Base-by-base conservation (phyloP, 345 rosid genomes). In the Lagerstroemia speciosa region DNA sequence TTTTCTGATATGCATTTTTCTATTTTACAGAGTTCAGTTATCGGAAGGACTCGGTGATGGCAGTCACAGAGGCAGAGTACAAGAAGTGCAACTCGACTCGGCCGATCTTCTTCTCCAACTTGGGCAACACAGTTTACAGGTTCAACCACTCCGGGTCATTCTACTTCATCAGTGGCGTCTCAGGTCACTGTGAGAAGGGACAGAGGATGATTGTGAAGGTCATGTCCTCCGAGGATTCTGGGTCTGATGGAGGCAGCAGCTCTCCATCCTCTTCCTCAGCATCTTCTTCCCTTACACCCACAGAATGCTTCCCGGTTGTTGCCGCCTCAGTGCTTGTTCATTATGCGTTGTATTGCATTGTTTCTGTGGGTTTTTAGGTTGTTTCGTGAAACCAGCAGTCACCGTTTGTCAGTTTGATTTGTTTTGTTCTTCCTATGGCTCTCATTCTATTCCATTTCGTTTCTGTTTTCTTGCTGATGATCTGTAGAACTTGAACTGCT, bases 121-220 rank as follows among this genome's bases (percentile, higher is more conserved):
- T 82, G 2, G 89, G 89, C 50, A 72, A 80, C 80, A 72, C 83
- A 3, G 68, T 79, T 16, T 82, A 73, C 76, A 58, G 48, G 71
- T 77, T 85, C 48, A 70, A 78, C 30, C 83, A 71, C 32, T 48
- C 83, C 7, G 85, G 89, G 9, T 34, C 80, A 30, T 82, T 76
- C 66, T 82, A 82, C 78, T 85, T 85, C 82, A 82, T 85, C 67
- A 85, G 89, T 22, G 89, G 89, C 8, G 86, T 58, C 50, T 78
- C 76, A 2, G 83, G 83, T 15, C 89, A 85, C 64, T 85, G 89
- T 41, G 74, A 77, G 34, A 78, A 76, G 69, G 89, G 86, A n/a
- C 86, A 80, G 72, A 79, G 69, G 67, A 71, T 85, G 80, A 80
- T 85, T 60, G 67, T 82, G 22, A 82, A 77, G 72, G 89, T 85